Evolutionary conservation across 192 early-diverging fungal genomes (phyloP).

Genomic region (Polychytrium aggregatum): DNA sequence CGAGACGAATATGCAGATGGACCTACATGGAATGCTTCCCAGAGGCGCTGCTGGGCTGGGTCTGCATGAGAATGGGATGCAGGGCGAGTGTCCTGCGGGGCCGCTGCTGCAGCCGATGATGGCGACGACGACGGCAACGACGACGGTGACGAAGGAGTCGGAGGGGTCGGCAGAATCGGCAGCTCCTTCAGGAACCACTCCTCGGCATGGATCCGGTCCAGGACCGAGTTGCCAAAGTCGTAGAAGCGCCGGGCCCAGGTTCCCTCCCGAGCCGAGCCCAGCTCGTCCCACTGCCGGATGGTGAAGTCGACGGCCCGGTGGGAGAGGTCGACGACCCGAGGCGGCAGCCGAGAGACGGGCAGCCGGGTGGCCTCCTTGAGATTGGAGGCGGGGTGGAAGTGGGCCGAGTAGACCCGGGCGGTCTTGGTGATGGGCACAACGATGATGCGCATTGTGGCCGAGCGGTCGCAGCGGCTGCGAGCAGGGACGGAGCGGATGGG

Average conservation of each 20-base stretch:
- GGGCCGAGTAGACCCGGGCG: too few relatives aligned
- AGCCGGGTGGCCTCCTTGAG: too few relatives aligned
- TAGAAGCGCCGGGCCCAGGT: slow-evolving; percentile 4
- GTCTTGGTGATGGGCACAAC: too few relatives aligned
- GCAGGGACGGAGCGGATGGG: too few relatives aligned
- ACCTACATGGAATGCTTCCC: not conserved
- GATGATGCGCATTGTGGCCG: too few relatives aligned
- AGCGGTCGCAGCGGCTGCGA: too few relatives aligned
- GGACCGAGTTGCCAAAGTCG: slow-evolving; percentile 8
- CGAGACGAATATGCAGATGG: not conserved
- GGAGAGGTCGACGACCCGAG: too few relatives aligned
- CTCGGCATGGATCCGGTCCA: slow-evolving; percentile 9
- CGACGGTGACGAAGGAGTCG: slow-evolving; percentile 4
- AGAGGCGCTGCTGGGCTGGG: not conserved
- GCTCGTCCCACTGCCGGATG: slow-evolving; percentile 3
- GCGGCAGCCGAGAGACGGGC: too few relatives aligned
- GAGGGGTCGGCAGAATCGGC: too few relatives aligned
- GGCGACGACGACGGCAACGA: slow-evolving; percentile 2
- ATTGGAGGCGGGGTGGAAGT: too few relatives aligned
- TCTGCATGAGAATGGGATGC: not conserved
- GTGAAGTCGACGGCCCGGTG: too few relatives aligned
- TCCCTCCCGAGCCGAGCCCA: not conserved
- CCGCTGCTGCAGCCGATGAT: not conserved
- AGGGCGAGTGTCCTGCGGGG: not conserved
- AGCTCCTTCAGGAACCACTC: slow-evolving; percentile 19